Evolutionary conservation across 768 basidiomycete species (phyloP), one percentile per base, ranked within the genome.

Genomic region (Lanmaoa rubissima): DNA sequence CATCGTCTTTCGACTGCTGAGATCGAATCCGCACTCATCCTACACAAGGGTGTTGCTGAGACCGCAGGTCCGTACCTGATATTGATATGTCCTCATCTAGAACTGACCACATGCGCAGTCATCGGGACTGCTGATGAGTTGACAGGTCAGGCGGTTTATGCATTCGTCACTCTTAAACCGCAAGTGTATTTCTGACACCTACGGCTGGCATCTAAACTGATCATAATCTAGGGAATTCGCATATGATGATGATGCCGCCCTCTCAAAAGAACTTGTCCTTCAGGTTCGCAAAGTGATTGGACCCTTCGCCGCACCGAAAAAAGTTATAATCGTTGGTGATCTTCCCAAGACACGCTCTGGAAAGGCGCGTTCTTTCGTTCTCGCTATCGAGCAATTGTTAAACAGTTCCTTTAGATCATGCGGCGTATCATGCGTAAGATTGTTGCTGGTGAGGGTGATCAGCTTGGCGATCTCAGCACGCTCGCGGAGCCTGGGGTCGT

Each of bases 251-350:
- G 93, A 97, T 74, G 62, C 78, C 0, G 79, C 73, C 0, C 82
- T 98, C 35, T 61, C 76, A 51, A 98, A 97, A 75, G 96, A 98
- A 75, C 84, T 99, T 58, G 81, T 88, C 31, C 84, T 98, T 34
- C 95, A 98, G 76, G 95, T 98, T 19, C 87, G 97, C 68, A 98
- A 98, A 77, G 90, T 91, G 43, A 99, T 99, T 58, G 97, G 96
- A 5, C 95, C 97, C 3, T 98, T 99, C 74, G 96, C 96, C 1
- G 88, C 94, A 16, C 96, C 96, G 28, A 98, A 98, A 84, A 91
- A 88, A 76, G 84, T 96, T 63, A 86, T 80, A 72, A 78, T 95
- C 64, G 88, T 93, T 61, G 61, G 73, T 42, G 94, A 96, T 74
- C 76, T 97, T 53, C 95, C 95, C 38, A 97, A 97, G 84, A 98